phyloP scores from a whole-genome alignment of 768 basidiomycete genomes.

The Lenzites betulinus region DNA sequence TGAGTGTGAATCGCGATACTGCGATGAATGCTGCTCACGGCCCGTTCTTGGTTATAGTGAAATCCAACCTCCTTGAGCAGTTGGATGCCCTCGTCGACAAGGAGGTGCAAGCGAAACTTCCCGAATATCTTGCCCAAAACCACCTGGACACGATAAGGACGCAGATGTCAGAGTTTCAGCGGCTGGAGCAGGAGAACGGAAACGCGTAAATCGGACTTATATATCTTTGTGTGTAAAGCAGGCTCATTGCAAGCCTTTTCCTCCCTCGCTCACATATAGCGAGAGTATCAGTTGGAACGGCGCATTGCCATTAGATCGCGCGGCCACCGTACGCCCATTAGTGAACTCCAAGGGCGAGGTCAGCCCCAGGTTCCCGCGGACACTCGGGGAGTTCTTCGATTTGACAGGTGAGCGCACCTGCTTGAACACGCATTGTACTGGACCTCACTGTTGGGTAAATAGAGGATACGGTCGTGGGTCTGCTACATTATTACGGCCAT shows the following conservation, averaged over 20 bases:
- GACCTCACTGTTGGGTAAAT: background rate
- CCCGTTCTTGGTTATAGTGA: conserved; percentile 39
- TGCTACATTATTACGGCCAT: conserved; percentile 37
- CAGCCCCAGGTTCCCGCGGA: conserved; percentile 52
- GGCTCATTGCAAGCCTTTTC: background rate
- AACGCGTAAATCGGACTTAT: conserved; percentile 4
- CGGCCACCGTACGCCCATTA: conserved; percentile 47
- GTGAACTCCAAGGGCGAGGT: conserved; percentile 49
- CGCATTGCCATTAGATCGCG: conserved; percentile 43
- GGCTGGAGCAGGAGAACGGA: conserved; percentile 48
- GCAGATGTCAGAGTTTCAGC: conserved; percentile 48
- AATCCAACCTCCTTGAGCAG: conserved; percentile 47
- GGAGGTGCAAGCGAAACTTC: conserved; percentile 51
- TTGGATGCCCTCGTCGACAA: conserved; percentile 54
- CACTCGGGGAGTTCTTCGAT: conserved; percentile 50
- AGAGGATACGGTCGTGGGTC: conserved; percentile 30
- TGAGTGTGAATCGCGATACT: conserved; percentile 27
- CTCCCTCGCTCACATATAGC: conserved; percentile 32
- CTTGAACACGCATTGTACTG: background rate
- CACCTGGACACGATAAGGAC: conserved; percentile 50
- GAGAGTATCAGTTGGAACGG: conserved; percentile 61
- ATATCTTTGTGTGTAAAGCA: background rate
- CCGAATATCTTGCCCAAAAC: conserved; percentile 46
- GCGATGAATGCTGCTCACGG: background rate
- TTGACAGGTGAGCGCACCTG: conserved; percentile 46